Conservation (phyloP, 345 rosid species). For the Brassica cretica region DNA sequence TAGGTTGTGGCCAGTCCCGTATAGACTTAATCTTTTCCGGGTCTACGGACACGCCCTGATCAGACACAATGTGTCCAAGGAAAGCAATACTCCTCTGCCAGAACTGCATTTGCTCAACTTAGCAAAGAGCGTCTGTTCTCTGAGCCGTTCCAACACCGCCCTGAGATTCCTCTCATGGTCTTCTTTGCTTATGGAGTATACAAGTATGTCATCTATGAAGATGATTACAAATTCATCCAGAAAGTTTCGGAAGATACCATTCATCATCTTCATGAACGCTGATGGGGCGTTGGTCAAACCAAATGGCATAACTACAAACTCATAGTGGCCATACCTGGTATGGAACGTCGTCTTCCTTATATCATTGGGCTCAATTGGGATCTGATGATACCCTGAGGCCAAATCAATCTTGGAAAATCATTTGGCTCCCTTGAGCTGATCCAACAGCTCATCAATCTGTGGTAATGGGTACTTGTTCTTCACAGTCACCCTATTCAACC, state of each 20-base stretch:
- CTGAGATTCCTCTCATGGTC: not conserved
- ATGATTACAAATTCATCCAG: not conserved
- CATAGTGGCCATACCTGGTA: too few relatives aligned
- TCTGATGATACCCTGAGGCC: too few relatives aligned
- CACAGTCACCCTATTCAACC: too few relatives aligned
- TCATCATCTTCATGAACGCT: not conserved
- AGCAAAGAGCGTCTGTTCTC: not conserved
- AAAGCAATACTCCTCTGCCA: not conserved
- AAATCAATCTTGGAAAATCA: too few relatives aligned
- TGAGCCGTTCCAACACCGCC: not conserved
- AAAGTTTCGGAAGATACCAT: not conserved
- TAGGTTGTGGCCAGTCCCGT: not conserved
- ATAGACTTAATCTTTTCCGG: not conserved
- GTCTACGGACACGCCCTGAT: not conserved
- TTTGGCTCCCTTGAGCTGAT: too few relatives aligned
- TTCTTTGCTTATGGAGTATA: not conserved
- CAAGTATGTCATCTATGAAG: not conserved
- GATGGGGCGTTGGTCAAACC: not conserved
- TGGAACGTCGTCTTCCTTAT: too few relatives aligned
- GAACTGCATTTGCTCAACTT: not conserved
- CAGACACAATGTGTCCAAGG: not conserved
- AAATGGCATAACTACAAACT: too few relatives aligned
- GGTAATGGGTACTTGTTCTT: too few relatives aligned
- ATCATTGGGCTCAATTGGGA: too few relatives aligned
- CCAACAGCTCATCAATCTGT: too few relatives aligned